These are phyloP conservation scores for Cladophialophora chaetospira DNA, from an alignment of 2,329 filamentous ascomycete genomes.

Conservation along the genomic window DNA sequence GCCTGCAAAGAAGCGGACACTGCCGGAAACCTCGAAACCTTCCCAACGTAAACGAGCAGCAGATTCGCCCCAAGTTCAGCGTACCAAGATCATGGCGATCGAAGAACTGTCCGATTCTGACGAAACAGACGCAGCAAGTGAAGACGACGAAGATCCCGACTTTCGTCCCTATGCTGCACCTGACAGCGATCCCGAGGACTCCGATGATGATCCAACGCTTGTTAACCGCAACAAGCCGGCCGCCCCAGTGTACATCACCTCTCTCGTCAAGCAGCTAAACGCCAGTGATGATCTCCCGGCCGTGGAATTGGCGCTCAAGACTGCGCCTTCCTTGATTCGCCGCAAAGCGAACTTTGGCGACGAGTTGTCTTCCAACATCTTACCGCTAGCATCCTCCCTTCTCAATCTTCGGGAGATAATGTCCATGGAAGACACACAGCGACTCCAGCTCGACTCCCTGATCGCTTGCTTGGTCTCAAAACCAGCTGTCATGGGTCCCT, in stretches of 20 bases:
- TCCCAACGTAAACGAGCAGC: conserved; percentile 5
- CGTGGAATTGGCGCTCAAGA: conserved; percentile 75
- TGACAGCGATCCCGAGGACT: conserved; percentile 85
- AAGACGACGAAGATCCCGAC: conserved; percentile 63
- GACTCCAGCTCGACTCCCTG: conserved; percentile 75
- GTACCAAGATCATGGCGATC: conserved; percentile 54
- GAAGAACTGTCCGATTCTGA: conserved; percentile 65
- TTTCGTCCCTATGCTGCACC: conserved; percentile 80
- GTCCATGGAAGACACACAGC: conserved; percentile 73
- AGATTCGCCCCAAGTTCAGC: conserved; percentile 25
- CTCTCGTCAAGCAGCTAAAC: conserved; percentile 46
- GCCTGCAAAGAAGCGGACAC: conserved; percentile 24
- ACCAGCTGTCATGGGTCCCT: conserved; percentile 75
- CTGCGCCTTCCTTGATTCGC: conserved; percentile 77
- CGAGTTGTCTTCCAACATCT: conserved; percentile 80
- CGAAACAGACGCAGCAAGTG: conserved; percentile 31
- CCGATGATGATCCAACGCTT: conserved; percentile 87
- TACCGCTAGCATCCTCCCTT: conserved; percentile 75
- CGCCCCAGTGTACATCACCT: conserved; percentile 66
- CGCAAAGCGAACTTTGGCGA: conserved; percentile 86
- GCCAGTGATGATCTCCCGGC: conserved; percentile 83
- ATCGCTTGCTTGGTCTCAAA: conserved; percentile 77
- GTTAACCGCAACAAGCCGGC: conserved; percentile 79
- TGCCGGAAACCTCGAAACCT: background rate
- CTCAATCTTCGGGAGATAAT: conserved; percentile 83